Base-by-base conservation (phyloP, 371 early-diverging fungal genomes). In the Haplosporangium sp. region DNA sequence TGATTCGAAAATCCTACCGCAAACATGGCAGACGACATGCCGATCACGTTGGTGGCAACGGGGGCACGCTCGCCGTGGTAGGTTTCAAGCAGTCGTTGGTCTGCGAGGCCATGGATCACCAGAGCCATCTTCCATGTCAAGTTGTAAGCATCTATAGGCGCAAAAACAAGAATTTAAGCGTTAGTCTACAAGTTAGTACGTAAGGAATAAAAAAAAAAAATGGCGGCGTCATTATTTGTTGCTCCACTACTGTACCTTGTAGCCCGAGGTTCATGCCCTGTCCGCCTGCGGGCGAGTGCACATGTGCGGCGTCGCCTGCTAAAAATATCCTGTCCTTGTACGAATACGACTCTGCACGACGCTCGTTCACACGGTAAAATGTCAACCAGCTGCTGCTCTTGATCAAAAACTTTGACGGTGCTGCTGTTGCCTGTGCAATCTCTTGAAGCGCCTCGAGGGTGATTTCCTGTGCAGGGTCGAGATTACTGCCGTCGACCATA, bases 271-370 rank as follows among this genome's bases (percentile, higher is more conserved):
- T 76, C 76, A 76, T 65, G 36, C 80, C 80, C 23, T 79, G 72
- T 12, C 73, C 79, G 2, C 73, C 77, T 42, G 70, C 73, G 42
- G 80, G 80, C 2, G 73, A 73, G 53, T 82, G 82, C 40, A 82
- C 72, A 62, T 82, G 82, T n/a, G 82, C 82, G 14, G 82, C 82
- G 64, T 82, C 82, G 5, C 82, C 82, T 1, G 74, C 73, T 14
- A 82, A 38, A 41, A 82, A 74, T 20, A 82, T 69, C 12, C 82
- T 66, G 48, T 74, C 64, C 63, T 82, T 69, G 67, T 70, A 38
- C 6, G 73, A 62, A 23, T 59, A 80, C 0, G 46, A 38, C 8
- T 52, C 65, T 16, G 74, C 82, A 12, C 56, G 65, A 0, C 82
- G 75, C 50, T 82, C 82, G 53, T 82, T 82, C n/a, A 80, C 59